Evolutionary conservation across 257 asterid genomes (phyloP).

Genomic region (Galeopsis tetrahit): DNA sequence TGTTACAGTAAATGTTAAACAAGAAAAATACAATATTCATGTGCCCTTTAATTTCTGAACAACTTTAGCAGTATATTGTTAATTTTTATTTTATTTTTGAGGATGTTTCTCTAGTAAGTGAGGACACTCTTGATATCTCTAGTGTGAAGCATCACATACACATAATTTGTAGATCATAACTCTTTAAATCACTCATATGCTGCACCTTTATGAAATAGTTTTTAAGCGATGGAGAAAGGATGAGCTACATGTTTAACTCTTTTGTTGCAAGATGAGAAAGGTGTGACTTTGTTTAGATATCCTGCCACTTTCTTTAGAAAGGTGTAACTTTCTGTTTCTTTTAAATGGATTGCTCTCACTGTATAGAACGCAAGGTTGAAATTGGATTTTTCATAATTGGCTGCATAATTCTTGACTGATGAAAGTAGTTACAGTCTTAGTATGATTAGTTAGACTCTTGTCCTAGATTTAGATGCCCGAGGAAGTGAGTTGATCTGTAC

Average conservation of each 20-base stretch:
- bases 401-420: not conserved
- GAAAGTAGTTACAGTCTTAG: not conserved
- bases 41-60: slow-evolving; percentile 14
- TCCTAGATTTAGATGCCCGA: slow-evolving; percentile 13
- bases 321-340: not conserved
- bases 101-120: not conserved
- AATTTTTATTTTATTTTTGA: not conserved
- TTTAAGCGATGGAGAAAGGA: too few species aligned
- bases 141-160: not conserved
- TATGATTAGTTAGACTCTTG: slow-evolving; percentile 1
- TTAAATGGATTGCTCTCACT: not conserved
- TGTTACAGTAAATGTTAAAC: slow-evolving; percentile 21
- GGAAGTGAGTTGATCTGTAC: not conserved
- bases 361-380: slow-evolving; percentile 12
- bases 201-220: not conserved
- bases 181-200: not conserved
- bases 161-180: slow-evolving; percentile 6
- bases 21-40: slow-evolving; percentile 2
- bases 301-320: not conserved
- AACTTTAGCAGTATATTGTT: not conserved
- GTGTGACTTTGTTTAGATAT: not conserved
- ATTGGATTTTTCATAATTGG: slow-evolving; percentile 7
- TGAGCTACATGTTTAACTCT: too few species aligned
- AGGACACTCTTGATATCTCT: not conserved
- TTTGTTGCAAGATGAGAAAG: too few species aligned